These are phyloP conservation scores for Yamadazyma philogaea DNA, from an alignment of 805 yeast genomes.

Conservation along the genomic window DNA sequence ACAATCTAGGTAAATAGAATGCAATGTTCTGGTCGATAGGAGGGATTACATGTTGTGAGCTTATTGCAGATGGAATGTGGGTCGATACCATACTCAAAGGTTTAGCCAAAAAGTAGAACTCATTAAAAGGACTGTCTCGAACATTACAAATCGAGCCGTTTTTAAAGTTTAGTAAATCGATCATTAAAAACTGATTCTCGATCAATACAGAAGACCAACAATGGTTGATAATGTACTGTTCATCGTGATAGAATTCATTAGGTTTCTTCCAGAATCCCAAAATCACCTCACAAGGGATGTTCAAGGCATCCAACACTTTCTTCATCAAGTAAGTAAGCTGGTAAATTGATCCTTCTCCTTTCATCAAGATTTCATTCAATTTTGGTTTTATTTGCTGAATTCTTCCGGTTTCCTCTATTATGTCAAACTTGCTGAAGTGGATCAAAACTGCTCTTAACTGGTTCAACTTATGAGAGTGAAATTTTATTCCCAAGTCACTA, in stretches of 20 bases:
- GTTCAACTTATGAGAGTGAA: slow-evolving; percentile 41
- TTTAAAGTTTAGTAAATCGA: slow-evolving; percentile 54
- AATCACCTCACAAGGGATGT: slow-evolving; percentile 71
- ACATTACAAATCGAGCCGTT: slow-evolving; percentile 33
- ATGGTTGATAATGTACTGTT: slow-evolving; percentile 65
- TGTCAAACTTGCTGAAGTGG: slow-evolving; percentile 65
- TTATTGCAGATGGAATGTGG: slow-evolving; percentile 77
- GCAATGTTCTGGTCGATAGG: slow-evolving; percentile 77
- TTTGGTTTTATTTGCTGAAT: slow-evolving; percentile 40
- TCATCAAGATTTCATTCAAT: slow-evolving; percentile 40
- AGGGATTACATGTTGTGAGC: slow-evolving; percentile 83
- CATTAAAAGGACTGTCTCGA: slow-evolving; percentile 31
- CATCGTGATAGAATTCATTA: slow-evolving; percentile 51
- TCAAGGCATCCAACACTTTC: slow-evolving; percentile 64
- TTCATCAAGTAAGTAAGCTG: slow-evolving; percentile 78
- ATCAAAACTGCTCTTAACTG: slow-evolving; percentile 59
- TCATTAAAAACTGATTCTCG: slow-evolving; percentile 73
- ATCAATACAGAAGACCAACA: slow-evolving; percentile 82
- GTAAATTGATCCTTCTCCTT: slow-evolving; percentile 57
- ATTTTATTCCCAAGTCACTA: slow-evolving; percentile 40
- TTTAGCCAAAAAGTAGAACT: slow-evolving; percentile 72
- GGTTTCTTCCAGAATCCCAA: slow-evolving; percentile 84
- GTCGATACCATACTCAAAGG: slow-evolving; percentile 78
- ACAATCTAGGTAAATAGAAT: slow-evolving; percentile 78
- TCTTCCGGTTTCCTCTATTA: slow-evolving; percentile 36